Base-by-base conservation (phyloP, 208 protist genomes). In the Trypanosoma grayi region DNA sequence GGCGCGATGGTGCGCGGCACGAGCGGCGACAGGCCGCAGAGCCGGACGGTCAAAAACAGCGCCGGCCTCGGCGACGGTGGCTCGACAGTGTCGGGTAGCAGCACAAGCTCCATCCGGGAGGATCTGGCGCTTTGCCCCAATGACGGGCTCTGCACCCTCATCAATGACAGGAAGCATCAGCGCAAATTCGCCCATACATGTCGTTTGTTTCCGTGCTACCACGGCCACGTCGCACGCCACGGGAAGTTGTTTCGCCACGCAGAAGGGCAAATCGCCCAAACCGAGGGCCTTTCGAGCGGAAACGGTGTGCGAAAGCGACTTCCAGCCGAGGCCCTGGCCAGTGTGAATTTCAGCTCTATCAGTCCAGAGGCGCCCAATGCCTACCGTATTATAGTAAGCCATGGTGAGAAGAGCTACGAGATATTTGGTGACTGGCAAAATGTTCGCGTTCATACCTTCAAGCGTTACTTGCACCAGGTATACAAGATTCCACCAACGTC, bases 91-190 rank as follows among this genome's bases (percentile, higher is more conserved):
- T 90, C 87, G 3, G 64, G 69, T 51, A 92, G 83, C 64, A 94
- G 80, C 59, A 54, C 70, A 3, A 85, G 75, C 54, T 83, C 82
- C 55, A 66, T 88, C 30, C 67, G 68, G 18, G 85, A 90, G 8
- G 74, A 92, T 25, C 64, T 94, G 6, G 59, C 71, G 1, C 59
- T 92, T 0, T 94, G 88, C 60, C 80, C 84, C 1, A 79, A 86
- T 22, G 88, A 94, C 57, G 80, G 75, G 47, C 48, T 72, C 5
- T 94, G 88, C 55, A 67, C 77, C 3, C 20, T 73, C 4, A 91
- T 94, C 52, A 94, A 94, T 54, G 81, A 92, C 59, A 73, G 81
- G 30, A 84, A 86, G 41, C 88, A 94, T 61, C 88, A 94, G 61
- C 66, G 78, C 43, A 84, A 81, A 65, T 92, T 73, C 56, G 80